Evolutionary conservation across 371 early-diverging fungal genomes (phyloP), one percentile per base, ranked within the genome.

Genomic region (Lichtheimia ramosa): DNA sequence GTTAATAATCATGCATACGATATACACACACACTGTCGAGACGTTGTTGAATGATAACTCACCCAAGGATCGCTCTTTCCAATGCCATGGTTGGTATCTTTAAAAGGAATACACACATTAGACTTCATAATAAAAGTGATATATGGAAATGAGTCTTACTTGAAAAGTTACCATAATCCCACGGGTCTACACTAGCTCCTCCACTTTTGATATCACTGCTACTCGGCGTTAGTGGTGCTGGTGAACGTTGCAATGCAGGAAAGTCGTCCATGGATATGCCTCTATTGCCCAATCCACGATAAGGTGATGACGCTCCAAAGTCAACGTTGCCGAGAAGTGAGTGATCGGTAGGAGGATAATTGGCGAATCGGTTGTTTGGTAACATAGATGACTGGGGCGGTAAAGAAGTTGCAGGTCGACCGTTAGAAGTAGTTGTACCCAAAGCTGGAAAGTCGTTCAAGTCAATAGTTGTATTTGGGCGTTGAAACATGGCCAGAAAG

Each of bases 381-480:
- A 71, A 24, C 39, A 65, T 28, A 25, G 65, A 53, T 53, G 65
- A 40, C 51, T 62, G 59, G 12, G 63, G 59, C 54, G 50, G 61
- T 40, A 60, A 59, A 20, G 67, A 61, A 18, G 60, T 48, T 28
- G 65, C 46, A 10, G 65, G 61, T 55, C 68, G 68, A 56, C 65
- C 67, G 16, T 58, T 48, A 8, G 76, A 59, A 28, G 68, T 64
- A 42, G 75, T 71, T 23, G 77, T 74, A 41, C 80, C 80, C 34
- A 79, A 59, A 8, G 71, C 80, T 49, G 80, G 80, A 64, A 79
- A 79, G 58, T 79, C 80, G 51, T 74, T 76, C 52, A 79, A 64
- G 58, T 79, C 80, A 50, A 75, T 72, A 54, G 75, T 68, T 51
- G 70, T 66, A 54, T 68, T 78, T 48, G 68, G 73, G 57, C 75